These are phyloP conservation scores for Claviceps pusilla DNA, from an alignment of 2,329 filamentous ascomycete genomes.

Conservation along the genomic window DNA sequence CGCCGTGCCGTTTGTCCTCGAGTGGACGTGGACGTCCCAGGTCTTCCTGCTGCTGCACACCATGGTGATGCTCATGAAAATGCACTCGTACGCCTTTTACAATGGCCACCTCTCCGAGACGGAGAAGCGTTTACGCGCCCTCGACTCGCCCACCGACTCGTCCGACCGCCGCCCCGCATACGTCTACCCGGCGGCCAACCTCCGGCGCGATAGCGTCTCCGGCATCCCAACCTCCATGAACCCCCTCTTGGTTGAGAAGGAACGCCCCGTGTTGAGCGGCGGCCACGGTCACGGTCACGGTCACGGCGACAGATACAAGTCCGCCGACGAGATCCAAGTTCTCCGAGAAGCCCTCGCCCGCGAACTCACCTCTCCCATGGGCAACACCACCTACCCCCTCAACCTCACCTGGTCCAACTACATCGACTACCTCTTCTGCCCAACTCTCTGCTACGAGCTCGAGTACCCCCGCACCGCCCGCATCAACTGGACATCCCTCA, in stretches of 20 bases:
- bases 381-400: slow-evolving; percentile 74
- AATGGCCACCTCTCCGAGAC: slow-evolving; percentile 89
- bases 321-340: slow-evolving; percentile 41
- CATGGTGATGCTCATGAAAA: slow-evolving; percentile 91
- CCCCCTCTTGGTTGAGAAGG: background rate
- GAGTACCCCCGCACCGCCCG: slow-evolving; percentile 72
- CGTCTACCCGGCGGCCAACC: slow-evolving; percentile 53
- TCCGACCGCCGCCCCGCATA: slow-evolving; percentile 53
- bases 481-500: slow-evolving; percentile 68
- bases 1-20: slow-evolving; percentile 63
- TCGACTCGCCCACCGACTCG: slow-evolving; percentile 56
- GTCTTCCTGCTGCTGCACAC: slow-evolving; percentile 89
- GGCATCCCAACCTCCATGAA: slow-evolving; percentile 13
- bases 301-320: slow-evolving; percentile 9
- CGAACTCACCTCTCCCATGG: slow-evolving; percentile 81
- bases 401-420: slow-evolving; percentile 79
- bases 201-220: slow-evolving; percentile 27
- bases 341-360: slow-evolving; percentile 77
- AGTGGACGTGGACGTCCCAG: slow-evolving; percentile 95
- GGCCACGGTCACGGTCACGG: slow-evolving; percentile 10
- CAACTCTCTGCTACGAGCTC: slow-evolving; percentile 92
- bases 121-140: slow-evolving; percentile 59
- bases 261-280: background rate
- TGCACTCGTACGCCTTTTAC: slow-evolving; percentile 97
- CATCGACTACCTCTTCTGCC: slow-evolving; percentile 74